Evolutionary conservation across 2,329 filamentous ascomycete genomes (phyloP), one percentile per base, ranked within the genome.

Genomic region (Teratosphaeriaceae sp.): DNA sequence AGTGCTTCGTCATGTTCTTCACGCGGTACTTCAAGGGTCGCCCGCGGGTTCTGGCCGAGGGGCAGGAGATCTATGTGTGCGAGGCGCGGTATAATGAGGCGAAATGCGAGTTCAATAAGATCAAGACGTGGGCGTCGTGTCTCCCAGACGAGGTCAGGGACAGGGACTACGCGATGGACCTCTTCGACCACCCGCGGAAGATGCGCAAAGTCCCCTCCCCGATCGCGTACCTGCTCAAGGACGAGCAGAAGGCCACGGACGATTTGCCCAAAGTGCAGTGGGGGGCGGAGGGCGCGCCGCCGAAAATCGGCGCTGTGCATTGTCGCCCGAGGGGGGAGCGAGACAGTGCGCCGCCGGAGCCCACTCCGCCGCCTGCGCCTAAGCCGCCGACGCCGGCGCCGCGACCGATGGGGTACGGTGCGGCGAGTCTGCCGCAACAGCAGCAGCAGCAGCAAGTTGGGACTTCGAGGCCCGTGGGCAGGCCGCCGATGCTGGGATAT

Each of bases 1-100:
- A 88, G 38, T 97, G 92, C 67, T 97, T 96, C 62, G 90, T 98
- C 61, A 97, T 97, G 92, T 97, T 96, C 65, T 85, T 92, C 56
- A 96, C 90, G 13, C 80, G 89, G 34, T 97, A 88, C 65, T 88
- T 85, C 66, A 89, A 88, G 59, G 92, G 92, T 23, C 82, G 92
- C 3, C 92, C 92, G 5, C 80, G 88, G 43, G 86, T 85, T 19
- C 79, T 96, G 41, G 79, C 88, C 2, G 69, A 74, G 3, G 83
- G 88, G 60, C 95, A 92, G 65, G 84, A 92, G 43, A 84, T 97
- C 16, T 98, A 97, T 62, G 88, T 97, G 40, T 98, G 92, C 66
- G 90, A 96, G 66, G 85, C 88, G 42, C 82, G 92, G 8, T 98
- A 98, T 68, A 96, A 97, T 63, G 92, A 98, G 63, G 86, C 94